These are phyloP conservation scores for Desmodesmus armatus DNA, from an alignment of 139 green algal genomes.

Conservation along the genomic window DNA sequence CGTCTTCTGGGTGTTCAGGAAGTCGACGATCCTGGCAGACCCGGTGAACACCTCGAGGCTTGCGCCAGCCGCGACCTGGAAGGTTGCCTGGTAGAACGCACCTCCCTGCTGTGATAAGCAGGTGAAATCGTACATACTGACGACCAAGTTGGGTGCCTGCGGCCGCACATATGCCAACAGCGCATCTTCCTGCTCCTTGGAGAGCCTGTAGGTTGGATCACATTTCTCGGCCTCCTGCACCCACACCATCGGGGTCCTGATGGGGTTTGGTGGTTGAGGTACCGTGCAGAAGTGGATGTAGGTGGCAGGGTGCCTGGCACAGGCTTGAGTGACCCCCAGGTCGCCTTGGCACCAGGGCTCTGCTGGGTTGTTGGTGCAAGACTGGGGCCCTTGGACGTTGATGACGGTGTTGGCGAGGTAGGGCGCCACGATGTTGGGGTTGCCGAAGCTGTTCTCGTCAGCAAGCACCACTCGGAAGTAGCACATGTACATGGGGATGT, in stretches of 20 bases:
- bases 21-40: conserved; percentile 9
- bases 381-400: background rate
- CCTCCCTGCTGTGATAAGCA: conserved; percentile 8
- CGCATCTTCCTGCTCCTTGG: background rate
- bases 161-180: background rate
- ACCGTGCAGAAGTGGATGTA: conserved; percentile 1
- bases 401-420: conserved; percentile 18
- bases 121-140: conserved; percentile 26
- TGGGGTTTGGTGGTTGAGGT: background rate
- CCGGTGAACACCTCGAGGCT: conserved; percentile 31
- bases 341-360: background rate
- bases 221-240: conserved; percentile 15
- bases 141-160: background rate
- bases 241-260: conserved; percentile 23
- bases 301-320: background rate
- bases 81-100: conserved; percentile 29
- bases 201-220: background rate
- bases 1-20: conserved; percentile 5
- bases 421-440: background rate
- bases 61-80: background rate
- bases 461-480: background rate
- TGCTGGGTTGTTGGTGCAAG: conserved; percentile 10
- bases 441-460: background rate
- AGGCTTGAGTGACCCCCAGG: background rate
- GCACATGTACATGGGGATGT: conserved; percentile 32